Base-by-base conservation (phyloP, 1,284 basidiomycete species). In the Sanguinoderma infundibulare region DNA sequence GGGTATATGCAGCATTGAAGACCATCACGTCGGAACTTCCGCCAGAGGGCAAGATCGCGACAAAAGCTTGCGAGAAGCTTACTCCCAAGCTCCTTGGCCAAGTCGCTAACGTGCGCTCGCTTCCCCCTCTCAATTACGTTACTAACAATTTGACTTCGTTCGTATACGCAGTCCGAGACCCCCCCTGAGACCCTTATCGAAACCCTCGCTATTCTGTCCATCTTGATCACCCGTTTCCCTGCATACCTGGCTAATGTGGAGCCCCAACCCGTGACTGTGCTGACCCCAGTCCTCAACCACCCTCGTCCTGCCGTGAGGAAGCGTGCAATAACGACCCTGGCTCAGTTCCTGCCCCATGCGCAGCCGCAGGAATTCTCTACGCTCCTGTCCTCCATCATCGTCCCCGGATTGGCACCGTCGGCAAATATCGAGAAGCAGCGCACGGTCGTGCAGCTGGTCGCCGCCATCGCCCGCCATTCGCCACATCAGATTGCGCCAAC, bases 11-110 rank as follows among this genome's bases (percentile, higher is more conserved):
- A 95, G 95, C 95, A 3, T 82, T 99, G 67, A 98, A 98, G 79
- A 97, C 95, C 1, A 96, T 98, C 69, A 95, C 96, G 0, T 84
- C 91, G 17, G 95, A 98, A 75, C 83, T 98, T 58, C 92, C 94
- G 3, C 83, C 85, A 8, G 90, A 92, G 57, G 90, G 92, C 53
- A 87, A 87, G 67, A 87, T 95, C 56, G 92, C 93, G 2, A 81
- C 81, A 1, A 89, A 87, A 39, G 90, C 92, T n/a, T 94, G 93
- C 69, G 87, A 87, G 51, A 95, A 92, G 76, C 81, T 98, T 50
- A 89, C 91, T 0, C 92, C 94, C n/a, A 93, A 92, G 72, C 81
- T 98, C 10, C 83, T 96, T 14, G 81, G 78, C 3, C 91, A 96
- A 69, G 81, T 96, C 24, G 79, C 88, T 67, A 91, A 86, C 73